These are phyloP conservation scores for Daedaleopsis nitida DNA, from an alignment of 768 basidiomycete species.

Conservation along the genomic window DNA sequence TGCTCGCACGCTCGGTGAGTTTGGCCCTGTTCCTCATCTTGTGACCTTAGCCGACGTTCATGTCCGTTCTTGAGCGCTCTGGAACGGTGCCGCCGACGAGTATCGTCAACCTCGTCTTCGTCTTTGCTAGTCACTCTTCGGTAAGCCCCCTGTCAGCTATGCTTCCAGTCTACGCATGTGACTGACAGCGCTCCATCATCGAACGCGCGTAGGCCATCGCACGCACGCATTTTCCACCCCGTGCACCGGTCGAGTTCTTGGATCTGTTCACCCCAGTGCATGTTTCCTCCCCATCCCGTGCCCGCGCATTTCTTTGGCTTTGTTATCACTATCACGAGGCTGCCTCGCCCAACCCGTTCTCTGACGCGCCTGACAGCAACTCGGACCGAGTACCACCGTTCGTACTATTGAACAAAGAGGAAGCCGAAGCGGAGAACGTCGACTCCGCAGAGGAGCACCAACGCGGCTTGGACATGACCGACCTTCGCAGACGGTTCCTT, in stretches of 20 bases:
- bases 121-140: slow-evolving; percentile 56
- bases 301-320: slow-evolving; percentile 49
- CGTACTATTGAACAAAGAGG: slow-evolving; percentile 30
- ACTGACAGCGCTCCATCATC: not conserved
- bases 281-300: slow-evolving; percentile 43
- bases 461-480: slow-evolving; percentile 44
- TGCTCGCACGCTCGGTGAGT: slow-evolving; percentile 56
- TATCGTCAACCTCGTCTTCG: slow-evolving; percentile 70
- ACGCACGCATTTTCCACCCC: slow-evolving; percentile 40
- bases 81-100: slow-evolving; percentile 66
- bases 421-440: slow-evolving; percentile 44
- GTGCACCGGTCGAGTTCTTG: slow-evolving; percentile 35
- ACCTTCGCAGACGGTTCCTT: slow-evolving; percentile 39
- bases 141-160: slow-evolving; percentile 30
- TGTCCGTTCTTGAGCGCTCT: slow-evolving; percentile 30
- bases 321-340: slow-evolving; percentile 50
- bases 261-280: slow-evolving; percentile 47
- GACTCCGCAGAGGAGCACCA: slow-evolving; percentile 44
- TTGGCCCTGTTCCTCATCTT: slow-evolving; percentile 1
- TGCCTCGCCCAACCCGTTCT: slow-evolving; percentile 40
- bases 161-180: not conserved
- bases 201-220: slow-evolving; percentile 29
- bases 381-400: slow-evolving; percentile 34
- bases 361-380: slow-evolving; percentile 29
- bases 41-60: slow-evolving; percentile 5